These are phyloP conservation scores for Suhomyces xylopsoci DNA, from an alignment of 805 yeast species.

Conservation along the genomic window DNA sequence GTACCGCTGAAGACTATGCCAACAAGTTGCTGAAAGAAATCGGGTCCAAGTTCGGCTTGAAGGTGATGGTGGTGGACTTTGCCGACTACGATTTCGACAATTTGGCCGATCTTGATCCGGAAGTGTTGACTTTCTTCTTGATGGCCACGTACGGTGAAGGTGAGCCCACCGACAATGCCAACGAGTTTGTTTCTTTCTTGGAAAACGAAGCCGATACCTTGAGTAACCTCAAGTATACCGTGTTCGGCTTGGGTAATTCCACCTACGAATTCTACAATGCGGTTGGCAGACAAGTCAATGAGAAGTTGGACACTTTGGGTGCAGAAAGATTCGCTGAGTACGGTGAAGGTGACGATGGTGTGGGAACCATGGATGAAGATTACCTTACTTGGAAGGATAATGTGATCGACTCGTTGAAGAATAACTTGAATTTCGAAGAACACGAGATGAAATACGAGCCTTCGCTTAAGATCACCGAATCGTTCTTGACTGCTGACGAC, in stretches of 20 bases:
- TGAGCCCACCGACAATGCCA: constrained; percentile 96
- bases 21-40: constrained; percentile 87
- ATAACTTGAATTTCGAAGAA: constrained; percentile 66
- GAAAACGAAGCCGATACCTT: constrained; percentile 53
- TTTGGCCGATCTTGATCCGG: constrained; percentile 59
- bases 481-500: constrained; percentile 25
- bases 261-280: constrained; percentile 91
- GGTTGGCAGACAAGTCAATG: constrained; percentile 62
- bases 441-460: constrained; percentile 81
- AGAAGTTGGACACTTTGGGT: constrained; percentile 57
- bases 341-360: constrained; percentile 95
- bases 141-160: constrained; percentile 98
- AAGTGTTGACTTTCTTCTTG: constrained; percentile 59
- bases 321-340: constrained; percentile 70
- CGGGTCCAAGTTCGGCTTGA: constrained; percentile 73
- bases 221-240: constrained; percentile 58
- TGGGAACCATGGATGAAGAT: constrained; percentile 93
- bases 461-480: constrained; percentile 42
- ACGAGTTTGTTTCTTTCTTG: constrained; percentile 68
- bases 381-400: constrained; percentile 88
- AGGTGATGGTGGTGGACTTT: constrained; percentile 81
- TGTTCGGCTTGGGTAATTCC: constrained; percentile 92
- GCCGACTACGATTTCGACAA: constrained; percentile 85
- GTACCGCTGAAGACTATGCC: constrained; percentile 97
- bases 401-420: constrained; percentile 63